phyloP scores from a whole-genome alignment of 1,139 yeast genomes.

The Hyphopichia fennica region DNA sequence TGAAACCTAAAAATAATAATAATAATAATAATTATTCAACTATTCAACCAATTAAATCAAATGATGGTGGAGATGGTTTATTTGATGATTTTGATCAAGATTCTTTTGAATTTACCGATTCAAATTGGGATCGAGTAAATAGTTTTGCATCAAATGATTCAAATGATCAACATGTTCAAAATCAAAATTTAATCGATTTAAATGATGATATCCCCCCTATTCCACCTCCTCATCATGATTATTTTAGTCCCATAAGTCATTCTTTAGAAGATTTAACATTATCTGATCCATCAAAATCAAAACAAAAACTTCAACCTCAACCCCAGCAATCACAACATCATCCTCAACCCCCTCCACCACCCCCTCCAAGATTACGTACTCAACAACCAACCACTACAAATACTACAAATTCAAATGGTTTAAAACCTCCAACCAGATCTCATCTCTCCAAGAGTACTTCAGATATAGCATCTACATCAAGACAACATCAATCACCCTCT shows the following conservation, averaged over 20 bases:
- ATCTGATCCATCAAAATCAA: conserved; percentile 14
- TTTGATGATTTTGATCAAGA: conserved; percentile 53
- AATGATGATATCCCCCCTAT: conserved; percentile 19
- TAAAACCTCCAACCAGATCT: conserved; percentile 1
- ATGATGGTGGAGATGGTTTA: conserved; percentile 19
- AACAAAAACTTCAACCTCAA: conserved; percentile 9
- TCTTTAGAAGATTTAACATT: conserved; percentile 21
- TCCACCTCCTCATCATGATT: not conserved
- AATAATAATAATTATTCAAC: conserved; percentile 28
- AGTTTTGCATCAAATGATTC: conserved; percentile 4
- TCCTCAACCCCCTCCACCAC: conserved; percentile 10
- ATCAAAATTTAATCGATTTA: conserved; percentile 34
- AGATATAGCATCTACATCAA: not conserved
- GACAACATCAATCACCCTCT: conserved; percentile 1
- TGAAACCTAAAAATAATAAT: conserved; percentile 22
- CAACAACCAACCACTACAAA: not conserved
- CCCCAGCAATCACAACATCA: conserved; percentile 9
- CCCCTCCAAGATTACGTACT: conserved; percentile 10
- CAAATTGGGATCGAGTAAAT: conserved; percentile 31
- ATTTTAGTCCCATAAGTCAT: conserved; percentile 6
- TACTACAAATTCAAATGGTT: conserved; percentile 3
- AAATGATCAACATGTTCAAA: conserved; percentile 5
- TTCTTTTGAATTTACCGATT: conserved; percentile 19
- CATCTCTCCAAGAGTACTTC: not conserved
- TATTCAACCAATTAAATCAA: not conserved